Conservation (phyloP, 495 filamentous ascomycete species). For the Penicillium odoratum region DNA sequence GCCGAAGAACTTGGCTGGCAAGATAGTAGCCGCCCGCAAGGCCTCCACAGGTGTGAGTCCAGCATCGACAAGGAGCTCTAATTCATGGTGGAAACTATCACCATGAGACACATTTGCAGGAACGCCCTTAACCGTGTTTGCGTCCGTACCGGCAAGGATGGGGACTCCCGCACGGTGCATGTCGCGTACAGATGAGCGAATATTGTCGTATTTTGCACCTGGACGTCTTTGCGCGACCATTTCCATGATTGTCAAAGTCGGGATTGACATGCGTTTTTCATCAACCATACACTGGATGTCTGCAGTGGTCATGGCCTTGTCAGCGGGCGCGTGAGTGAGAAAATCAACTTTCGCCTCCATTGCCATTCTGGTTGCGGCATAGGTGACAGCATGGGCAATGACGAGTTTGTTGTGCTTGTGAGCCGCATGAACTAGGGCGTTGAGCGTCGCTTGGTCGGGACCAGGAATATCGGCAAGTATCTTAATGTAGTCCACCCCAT, state of each 20-base stretch:
- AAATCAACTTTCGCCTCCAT: neutral
- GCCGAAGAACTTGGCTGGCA: constrained; percentile 35
- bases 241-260: constrained; percentile 10
- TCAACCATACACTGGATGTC: neutral
- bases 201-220: neutral
- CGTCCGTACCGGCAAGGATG: constrained; percentile 10
- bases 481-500: constrained; percentile 12
- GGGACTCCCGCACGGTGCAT: constrained; percentile 2
- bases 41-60: constrained; percentile 20
- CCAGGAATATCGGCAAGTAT: constrained; percentile 8
- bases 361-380: neutral
- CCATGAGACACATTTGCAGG: constrained; percentile 3
- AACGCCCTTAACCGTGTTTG: neutral
- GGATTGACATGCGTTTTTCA: neutral
- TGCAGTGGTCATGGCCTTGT: neutral
- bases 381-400: constrained; percentile 7
- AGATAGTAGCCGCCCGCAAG: constrained; percentile 27
- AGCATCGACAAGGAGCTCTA: constrained; percentile 5
- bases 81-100: constrained; percentile 5
- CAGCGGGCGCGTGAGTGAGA: constrained; percentile 9
- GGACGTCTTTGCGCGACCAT: neutral
- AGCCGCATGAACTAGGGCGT: constrained; percentile 3
- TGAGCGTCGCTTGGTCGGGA: constrained; percentile 4
- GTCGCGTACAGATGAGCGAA: neutral
- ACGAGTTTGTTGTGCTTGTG: constrained; percentile 6